A percentile compares a stretch with the other conserved stretches of the same genome.
Conservation (phyloP, 1,284 basidiomycete species). For the Moesziomyces sp. region DNA sequence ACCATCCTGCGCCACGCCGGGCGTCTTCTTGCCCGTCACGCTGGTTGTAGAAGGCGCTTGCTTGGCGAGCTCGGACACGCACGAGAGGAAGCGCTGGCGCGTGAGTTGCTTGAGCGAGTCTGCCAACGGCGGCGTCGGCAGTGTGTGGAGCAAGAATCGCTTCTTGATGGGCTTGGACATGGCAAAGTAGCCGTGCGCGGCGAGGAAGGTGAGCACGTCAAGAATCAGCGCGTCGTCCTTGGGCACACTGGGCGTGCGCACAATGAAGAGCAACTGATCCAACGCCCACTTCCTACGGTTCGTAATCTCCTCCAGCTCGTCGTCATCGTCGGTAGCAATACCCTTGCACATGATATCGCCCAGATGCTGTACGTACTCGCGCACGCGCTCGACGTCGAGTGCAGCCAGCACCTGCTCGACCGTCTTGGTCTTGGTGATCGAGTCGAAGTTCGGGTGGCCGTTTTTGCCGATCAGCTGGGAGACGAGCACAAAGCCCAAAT, state of each 20-base stretch:
- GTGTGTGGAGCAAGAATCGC: constrained; percentile 69
- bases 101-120: constrained; percentile 77
- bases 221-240: constrained; percentile 83
- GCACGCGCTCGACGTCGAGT: constrained; percentile 81
- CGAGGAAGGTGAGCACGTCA: constrained; percentile 81
- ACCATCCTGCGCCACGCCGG: constrained; percentile 77
- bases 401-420: constrained; percentile 84
- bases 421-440: constrained; percentile 90
- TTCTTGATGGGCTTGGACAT: constrained; percentile 79
- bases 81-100: constrained; percentile 78
- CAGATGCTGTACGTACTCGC: constrained; percentile 80
- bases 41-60: constrained; percentile 69
- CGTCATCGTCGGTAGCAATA: constrained; percentile 30
- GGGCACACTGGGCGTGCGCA: constrained; percentile 82
- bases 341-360: constrained; percentile 34
- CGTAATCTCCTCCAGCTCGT: constrained; percentile 36
- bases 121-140: constrained; percentile 78
- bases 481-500: constrained; percentile 84
- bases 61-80: constrained; percentile 79
- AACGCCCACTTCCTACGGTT: constrained; percentile 77
- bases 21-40: constrained; percentile 71
- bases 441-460: constrained; percentile 89
- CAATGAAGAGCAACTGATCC: constrained; percentile 83
- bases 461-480: constrained; percentile 86
- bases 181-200: constrained; percentile 82